Evolutionary conservation across 1,139 yeast species (phyloP), one percentile per base, ranked within the genome.

Genomic region (Williopsis jadinii): DNA sequence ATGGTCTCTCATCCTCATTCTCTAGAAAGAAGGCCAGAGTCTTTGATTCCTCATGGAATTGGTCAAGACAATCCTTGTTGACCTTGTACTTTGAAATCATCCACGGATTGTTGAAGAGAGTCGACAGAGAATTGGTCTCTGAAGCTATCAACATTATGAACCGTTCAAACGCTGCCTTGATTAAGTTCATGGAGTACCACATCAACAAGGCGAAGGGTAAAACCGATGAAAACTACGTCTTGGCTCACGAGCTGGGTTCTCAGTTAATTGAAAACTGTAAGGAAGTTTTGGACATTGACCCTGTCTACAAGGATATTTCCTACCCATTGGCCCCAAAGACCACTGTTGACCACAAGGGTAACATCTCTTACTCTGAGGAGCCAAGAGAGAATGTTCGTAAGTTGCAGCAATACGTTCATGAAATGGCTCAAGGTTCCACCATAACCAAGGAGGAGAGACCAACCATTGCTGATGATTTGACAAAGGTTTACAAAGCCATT

Each of bases 101-200:
- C 57, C 94, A 92, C 64, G 98, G 98, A 60, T 83, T 86, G 52
- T 75, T 92, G 55, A 64, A 67, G 47, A 82, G 87, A 45, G 84
- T 92, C 52, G 97, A 92, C 63, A 82, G 98, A 64, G 97, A 92
- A 70, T 88, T 95, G 50, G 95, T 92, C 47, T 79, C 90, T 52
- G 95, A 90, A 64, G 95, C 98, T 67, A 90, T 92, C 59, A 88
- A 88, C 65, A 86, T 92, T 63, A 90, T 92, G 97, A 92, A 92
- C 77, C 82, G 97, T 67, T 80, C 97, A 36, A 88, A 87, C 66
- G 96, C 95, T 49, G 80, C 95, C 38, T 75, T 92, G 61, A 84
- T 92, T 57, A 92, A 88, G 61, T 88, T 90, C 63, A 92, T 92
- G 97, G 96, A 92, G 68, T 92, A 90, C 67, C 95, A 90, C 65